phyloP scores from a whole-genome alignment of 768 basidiomycete genomes.

The Tylopilus felleus region DNA sequence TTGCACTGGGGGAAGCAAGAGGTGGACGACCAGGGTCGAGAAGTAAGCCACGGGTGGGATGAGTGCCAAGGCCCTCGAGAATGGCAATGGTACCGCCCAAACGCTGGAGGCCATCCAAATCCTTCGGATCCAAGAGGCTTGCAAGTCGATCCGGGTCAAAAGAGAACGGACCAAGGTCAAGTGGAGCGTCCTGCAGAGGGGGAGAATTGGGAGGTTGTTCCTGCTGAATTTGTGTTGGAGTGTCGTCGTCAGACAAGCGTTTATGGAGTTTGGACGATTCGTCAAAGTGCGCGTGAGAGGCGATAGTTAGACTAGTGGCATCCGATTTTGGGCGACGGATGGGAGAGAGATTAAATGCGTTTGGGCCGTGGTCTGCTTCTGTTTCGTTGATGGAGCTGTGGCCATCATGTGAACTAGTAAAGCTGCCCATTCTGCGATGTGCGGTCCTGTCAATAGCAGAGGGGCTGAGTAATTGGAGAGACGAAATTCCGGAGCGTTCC shows the following conservation, averaged over 20 bases:
- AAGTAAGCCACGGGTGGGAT: conserved; percentile 45
- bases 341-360: conserved; percentile 24
- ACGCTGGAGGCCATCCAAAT: conserved; percentile 53
- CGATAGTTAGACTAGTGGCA: conserved; percentile 32
- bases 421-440: conserved; percentile 56
- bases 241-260: conserved; percentile 3
- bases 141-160: conserved; percentile 77
- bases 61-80: conserved; percentile 70
- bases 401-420: conserved; percentile 41
- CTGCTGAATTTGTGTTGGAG: conserved; percentile 23
- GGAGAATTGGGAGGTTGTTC: conserved; percentile 17
- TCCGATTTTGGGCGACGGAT: conserved; percentile 37
- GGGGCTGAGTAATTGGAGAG: conserved; percentile 48
- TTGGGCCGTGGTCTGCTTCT: conserved; percentile 43
- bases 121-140: conserved; percentile 87
- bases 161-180: conserved; percentile 67
- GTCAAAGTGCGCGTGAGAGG: conserved; percentile 39
- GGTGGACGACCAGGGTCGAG: conserved; percentile 6
- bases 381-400: conserved; percentile 41
- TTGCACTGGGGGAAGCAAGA: conserved; percentile 26
- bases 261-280: conserved; percentile 27
- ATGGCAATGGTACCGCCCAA: conserved; percentile 73
- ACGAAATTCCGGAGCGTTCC: conserved; percentile 48
- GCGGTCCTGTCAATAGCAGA: conserved; percentile 29
- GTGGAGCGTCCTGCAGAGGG: conserved; percentile 35